phyloP scores from a whole-genome alignment of 164 flowering plant genomes.

The Malania oleifera region DNA sequence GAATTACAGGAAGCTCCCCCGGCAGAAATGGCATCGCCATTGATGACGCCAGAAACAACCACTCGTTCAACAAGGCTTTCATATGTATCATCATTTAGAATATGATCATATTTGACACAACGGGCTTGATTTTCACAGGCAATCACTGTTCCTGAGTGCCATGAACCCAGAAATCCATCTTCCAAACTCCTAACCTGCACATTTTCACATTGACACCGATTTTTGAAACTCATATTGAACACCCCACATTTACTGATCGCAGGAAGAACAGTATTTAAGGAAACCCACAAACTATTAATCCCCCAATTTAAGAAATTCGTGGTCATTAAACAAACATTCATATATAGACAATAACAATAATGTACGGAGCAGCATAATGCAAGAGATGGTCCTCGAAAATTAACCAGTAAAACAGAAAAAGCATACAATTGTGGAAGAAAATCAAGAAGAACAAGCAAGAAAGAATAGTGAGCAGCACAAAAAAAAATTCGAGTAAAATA shows the following conservation, averaged over 20 bases:
- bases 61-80: conserved; percentile 18
- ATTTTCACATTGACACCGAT: not conserved
- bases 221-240: too few relatives aligned
- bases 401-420: not conserved
- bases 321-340: not conserved
- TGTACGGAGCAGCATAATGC: too few relatives aligned
- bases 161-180: conserved; percentile 49
- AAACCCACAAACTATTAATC: not conserved
- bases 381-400: not conserved
- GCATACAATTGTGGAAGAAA: not conserved
- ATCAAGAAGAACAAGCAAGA: not conserved
- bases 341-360: not conserved
- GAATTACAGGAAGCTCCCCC: not conserved
- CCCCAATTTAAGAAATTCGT: not conserved
- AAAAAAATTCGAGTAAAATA: not conserved
- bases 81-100: conserved; percentile 19
- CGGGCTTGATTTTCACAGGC: conserved; percentile 10
- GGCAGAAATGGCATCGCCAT: conserved; percentile 11
- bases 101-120: conserved; percentile 30
- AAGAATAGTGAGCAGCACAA: not conserved
- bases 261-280: too few relatives aligned
- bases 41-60: conserved; percentile 15
- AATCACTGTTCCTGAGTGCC: conserved; percentile 42
- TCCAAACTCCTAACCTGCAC: conserved; percentile 45
- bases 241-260: too few relatives aligned